Evolutionary conservation across 1,284 basidiomycete species (phyloP), one percentile per base, ranked within the genome.

Genomic region (Microbotryum lychnidis-dioicae): DNA sequence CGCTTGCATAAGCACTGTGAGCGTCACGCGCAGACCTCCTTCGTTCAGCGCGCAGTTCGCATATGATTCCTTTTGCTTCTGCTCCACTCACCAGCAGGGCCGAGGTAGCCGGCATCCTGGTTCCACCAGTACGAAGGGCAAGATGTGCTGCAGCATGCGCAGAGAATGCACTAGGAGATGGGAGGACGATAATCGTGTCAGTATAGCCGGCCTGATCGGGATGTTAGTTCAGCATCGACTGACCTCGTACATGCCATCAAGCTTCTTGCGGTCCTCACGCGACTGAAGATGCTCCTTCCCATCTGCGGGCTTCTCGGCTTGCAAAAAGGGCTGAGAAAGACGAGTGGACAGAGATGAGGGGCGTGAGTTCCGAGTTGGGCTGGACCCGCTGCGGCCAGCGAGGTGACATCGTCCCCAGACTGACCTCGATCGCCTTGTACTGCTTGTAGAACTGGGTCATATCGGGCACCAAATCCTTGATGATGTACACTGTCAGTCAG

Each of bases 71-170:
- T 27, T 27, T 27, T 27, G 27, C 27, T 4, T 27, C 27, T 27
- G 27, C 27, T 27, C 27, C 27, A 6, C 29, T 21, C 33, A 54
- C n/a, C 29, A 42, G 33, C 94, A 7, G 94, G 94, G 54, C 94
- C 93, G 54, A 97, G 86, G 78, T 97, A 98, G 77, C 92, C 87
- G 75, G 37, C 37, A 42, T 98, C 92, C 79, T 94, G 90, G 80
- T 97, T 97, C 94, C 94, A 97, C 94, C 94, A 97, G 79, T 59
- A 64, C 48, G 77, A 78, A 4, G 91, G 91, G 82, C 93, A 97
- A 56, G 87, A 91, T 0, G 93, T 97, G 51, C 91, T 92, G 80
- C 94, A 97, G 79, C 93, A 94, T 0, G 91, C 91, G 73, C 89
- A 91, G 57, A 91, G 82, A 68, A 91, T 91, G 66, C 69, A 72